Percentiles rank a stretch among this genome's conserved stretches.
Conservation (phyloP, 1,284 basidiomycete genomes). For the Sporisorium scitamineum region DNA sequence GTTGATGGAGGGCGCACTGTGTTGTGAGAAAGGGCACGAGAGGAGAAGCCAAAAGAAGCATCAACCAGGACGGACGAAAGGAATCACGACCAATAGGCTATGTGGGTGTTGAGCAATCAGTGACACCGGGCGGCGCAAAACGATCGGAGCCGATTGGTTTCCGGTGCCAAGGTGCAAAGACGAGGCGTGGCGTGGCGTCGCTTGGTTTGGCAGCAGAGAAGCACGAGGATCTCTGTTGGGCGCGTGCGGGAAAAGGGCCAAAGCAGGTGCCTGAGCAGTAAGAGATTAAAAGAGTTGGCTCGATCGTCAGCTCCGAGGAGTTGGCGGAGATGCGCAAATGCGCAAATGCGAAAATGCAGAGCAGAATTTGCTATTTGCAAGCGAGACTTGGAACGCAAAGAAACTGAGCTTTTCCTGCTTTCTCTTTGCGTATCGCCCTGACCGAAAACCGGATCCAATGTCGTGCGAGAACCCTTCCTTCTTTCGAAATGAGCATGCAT, state of each 20-base stretch:
- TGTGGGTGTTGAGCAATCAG: background rate
- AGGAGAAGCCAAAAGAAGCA: too few relatives aligned
- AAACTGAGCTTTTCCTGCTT: conserved; percentile 10
- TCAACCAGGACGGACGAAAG: too few relatives aligned
- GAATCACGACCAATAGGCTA: background rate
- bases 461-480: background rate
- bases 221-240: too few relatives aligned
- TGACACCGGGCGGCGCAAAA: background rate
- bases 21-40: background rate
- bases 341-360: background rate
- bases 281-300: conserved; percentile 2
- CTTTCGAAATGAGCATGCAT: background rate
- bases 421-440: background rate
- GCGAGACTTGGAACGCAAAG: background rate
- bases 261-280: background rate
- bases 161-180: conserved; percentile 5
- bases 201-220: too few relatives aligned
- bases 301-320: conserved; percentile 11
- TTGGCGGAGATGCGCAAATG: conserved; percentile 10
- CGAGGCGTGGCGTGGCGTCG: background rate
- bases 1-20: background rate
- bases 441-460: background rate
- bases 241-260: too few relatives aligned
- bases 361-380: too few relatives aligned
- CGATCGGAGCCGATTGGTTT: background rate